Conservation (phyloP, 345 rosid species). For the Gossypium arboreum region DNA sequence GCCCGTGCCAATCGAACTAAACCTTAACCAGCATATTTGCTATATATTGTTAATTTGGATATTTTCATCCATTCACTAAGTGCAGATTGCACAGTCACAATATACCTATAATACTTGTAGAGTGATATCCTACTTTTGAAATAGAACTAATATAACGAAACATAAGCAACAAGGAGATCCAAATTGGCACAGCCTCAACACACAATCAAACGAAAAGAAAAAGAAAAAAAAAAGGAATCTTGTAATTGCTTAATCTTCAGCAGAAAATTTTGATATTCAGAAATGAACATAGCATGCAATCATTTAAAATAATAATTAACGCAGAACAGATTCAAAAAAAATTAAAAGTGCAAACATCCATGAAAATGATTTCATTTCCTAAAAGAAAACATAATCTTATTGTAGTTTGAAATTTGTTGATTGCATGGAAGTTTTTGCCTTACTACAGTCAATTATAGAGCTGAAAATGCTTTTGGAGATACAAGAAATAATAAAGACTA, state of each 20-base stretch:
- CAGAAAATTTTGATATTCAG: not conserved
- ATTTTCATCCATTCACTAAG: not conserved
- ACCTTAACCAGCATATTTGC: not conserved
- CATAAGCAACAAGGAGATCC: not conserved
- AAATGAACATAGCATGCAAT: not conserved
- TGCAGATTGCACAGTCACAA: not conserved
- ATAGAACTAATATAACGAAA: no score
- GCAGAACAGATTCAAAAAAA: not conserved
- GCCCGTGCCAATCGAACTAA: accelerated
- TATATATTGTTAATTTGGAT: not conserved
- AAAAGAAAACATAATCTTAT: not conserved
- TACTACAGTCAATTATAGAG: no score
- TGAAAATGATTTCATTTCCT: not conserved
- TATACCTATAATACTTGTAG: no score
- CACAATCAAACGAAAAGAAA: no score
- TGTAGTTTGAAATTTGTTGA: no score
- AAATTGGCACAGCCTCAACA: no score
- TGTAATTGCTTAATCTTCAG: not conserved
- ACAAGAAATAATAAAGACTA: not conserved
- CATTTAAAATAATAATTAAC: not conserved
- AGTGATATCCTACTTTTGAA: no score
- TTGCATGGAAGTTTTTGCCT: no score
- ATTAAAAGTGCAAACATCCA: not conserved
- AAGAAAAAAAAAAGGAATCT: not conserved
- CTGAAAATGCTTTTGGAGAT: not conserved